These are phyloP conservation scores for Leptosphaerulina australis DNA, from an alignment of 2,329 filamentous ascomycete species.

Conservation along the genomic window DNA sequence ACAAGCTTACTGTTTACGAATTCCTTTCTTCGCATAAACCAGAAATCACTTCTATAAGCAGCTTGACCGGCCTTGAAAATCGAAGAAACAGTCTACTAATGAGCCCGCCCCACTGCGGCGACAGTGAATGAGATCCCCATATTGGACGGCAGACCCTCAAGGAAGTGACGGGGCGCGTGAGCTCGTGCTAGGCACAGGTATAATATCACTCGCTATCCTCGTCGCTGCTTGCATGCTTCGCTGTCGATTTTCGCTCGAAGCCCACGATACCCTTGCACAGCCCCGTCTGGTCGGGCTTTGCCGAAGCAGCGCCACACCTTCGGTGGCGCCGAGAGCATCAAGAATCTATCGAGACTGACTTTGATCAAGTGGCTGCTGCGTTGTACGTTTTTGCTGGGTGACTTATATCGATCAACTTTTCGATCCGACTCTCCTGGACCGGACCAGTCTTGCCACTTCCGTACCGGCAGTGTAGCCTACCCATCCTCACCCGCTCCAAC, in stretches of 20 bases:
- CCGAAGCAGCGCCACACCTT: conserved; percentile 40
- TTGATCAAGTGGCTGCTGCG: conserved; percentile 31
- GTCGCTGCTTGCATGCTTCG: conserved; percentile 33
- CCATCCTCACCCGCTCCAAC: conserved; percentile 32
- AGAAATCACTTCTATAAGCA: conserved; percentile 28
- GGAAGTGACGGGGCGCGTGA: conserved; percentile 35
- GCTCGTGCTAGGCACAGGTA: conserved; percentile 30
- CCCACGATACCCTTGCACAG: conserved; percentile 38
- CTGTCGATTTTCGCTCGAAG: conserved; percentile 31
- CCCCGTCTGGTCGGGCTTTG: conserved; percentile 37
- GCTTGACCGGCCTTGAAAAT: conserved; percentile 28
- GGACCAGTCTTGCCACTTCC: conserved; percentile 43
- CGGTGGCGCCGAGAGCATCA: conserved; percentile 39
- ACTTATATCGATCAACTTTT: conserved; percentile 42
- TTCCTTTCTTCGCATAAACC: conserved; percentile 23
- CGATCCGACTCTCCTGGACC: conserved; percentile 36
- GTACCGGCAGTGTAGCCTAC: conserved; percentile 35
- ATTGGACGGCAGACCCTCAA: conserved; percentile 36
- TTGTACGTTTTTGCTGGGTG: conserved; percentile 32
- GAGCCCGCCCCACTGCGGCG: conserved; percentile 41
- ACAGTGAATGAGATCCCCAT: conserved; percentile 38
- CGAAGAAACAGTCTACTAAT: conserved; percentile 35
- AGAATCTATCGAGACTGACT: conserved; percentile 41
- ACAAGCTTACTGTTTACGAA: conserved; percentile 20
- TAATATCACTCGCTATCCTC: conserved; percentile 35